A percentile compares a stretch with the other conserved stretches of the same genome.
phyloP scores from a whole-genome alignment of 2,329 filamentous ascomycete genomes.

The Daldinia sp. region DNA sequence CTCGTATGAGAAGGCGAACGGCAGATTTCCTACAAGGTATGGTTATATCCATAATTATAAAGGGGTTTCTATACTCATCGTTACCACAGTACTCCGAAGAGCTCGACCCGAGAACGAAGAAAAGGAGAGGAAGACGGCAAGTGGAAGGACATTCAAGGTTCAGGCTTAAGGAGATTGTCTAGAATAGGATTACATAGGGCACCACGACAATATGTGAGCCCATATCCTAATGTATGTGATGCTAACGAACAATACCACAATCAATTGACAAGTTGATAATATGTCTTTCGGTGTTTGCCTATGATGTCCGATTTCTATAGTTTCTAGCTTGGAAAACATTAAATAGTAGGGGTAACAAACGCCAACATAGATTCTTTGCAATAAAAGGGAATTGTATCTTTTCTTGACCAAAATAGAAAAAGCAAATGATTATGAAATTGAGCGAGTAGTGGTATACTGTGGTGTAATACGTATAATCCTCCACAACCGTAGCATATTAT shows the following conservation, averaged over 20 bases:
- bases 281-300: not conserved
- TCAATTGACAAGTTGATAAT: conserved; percentile 25
- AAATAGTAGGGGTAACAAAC: not conserved
- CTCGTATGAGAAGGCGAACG: conserved; percentile 95
- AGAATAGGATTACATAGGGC: conserved; percentile 2
- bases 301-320: not conserved
- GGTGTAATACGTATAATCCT: too few relatives aligned
- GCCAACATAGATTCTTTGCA: not conserved
- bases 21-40: conserved; percentile 97
- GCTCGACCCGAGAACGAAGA: conserved; percentile 96
- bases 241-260: conserved; percentile 29
- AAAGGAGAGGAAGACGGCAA: conserved; percentile 98
- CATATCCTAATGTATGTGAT: conserved; percentile 22
- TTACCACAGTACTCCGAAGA: conserved; percentile 82
- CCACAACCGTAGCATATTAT: too few relatives aligned
- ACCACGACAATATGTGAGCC: conserved; percentile 4
- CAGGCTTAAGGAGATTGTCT: conserved; percentile 38
- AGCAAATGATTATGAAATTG: too few relatives aligned
- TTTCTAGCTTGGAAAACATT: not conserved
- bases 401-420: too few relatives aligned
- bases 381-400: too few relatives aligned
- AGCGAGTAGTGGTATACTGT: too few relatives aligned
- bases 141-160: conserved; percentile 87
- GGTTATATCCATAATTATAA: conserved; percentile 51
- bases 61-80: conserved; percentile 32